Conservation (phyloP, 2,329 filamentous ascomycete species). For the Ascochyta clinopodiicola region DNA sequence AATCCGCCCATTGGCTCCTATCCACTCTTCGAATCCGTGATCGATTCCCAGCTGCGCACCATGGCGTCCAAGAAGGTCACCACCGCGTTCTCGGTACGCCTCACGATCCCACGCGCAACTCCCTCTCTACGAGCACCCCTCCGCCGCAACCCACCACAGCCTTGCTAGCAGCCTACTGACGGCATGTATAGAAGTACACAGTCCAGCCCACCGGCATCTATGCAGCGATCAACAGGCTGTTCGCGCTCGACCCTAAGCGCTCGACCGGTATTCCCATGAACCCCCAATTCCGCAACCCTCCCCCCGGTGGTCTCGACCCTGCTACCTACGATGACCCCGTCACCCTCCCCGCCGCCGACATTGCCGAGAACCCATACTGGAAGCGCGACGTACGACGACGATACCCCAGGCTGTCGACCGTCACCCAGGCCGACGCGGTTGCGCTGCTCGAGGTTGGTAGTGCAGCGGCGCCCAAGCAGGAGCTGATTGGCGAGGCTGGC, state of each 20-base stretch:
- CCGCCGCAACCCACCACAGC: background rate
- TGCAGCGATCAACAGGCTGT: conserved; percentile 77
- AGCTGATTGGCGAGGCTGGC: conserved; percentile 77
- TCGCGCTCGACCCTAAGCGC: conserved; percentile 85
- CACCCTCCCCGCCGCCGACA: conserved; percentile 81
- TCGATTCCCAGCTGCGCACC: conserved; percentile 23
- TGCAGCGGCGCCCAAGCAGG: conserved; percentile 78
- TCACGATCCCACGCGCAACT: conserved; percentile 7
- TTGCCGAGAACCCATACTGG: conserved; percentile 95
- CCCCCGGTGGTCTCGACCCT: conserved; percentile 76
- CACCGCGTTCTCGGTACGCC: conserved; percentile 40
- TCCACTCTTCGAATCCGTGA: conserved; percentile 22
- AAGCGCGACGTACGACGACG: conserved; percentile 85
- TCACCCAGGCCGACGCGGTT: conserved; percentile 85
- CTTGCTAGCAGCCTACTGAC: conserved; percentile 1
- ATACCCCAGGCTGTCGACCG: conserved; percentile 80
- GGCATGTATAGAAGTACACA: conserved; percentile 81
- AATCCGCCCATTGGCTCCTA: conserved; percentile 33
- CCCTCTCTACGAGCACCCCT: conserved; percentile 15
- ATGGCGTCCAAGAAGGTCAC: conserved; percentile 44
- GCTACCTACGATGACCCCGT: conserved; percentile 80
- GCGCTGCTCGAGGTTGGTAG: conserved; percentile 85
- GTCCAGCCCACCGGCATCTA: conserved; percentile 88
- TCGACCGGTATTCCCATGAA: conserved; percentile 93
- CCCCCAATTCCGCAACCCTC: conserved; percentile 86